phyloP scores from a whole-genome alignment of 2,329 filamentous ascomycete species.

The Phaeosphaeria sp. region DNA sequence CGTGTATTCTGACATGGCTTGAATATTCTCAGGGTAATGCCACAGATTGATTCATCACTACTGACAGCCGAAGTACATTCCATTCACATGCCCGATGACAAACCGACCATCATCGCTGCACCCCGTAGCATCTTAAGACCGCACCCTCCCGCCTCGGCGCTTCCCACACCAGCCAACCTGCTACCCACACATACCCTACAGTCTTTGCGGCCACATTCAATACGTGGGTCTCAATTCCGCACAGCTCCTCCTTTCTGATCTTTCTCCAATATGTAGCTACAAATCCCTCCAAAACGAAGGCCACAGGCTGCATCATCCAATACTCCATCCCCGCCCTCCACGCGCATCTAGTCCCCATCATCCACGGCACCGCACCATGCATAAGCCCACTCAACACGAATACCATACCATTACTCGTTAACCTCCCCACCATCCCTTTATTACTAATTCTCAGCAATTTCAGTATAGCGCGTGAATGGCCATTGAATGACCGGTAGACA shows the following conservation, averaged over 20 bases:
- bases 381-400: neutral
- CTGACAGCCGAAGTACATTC: no score
- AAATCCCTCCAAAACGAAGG: neutral
- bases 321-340: neutral
- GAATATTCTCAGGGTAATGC: no score
- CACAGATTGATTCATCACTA: no score
- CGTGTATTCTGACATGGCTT: no score
- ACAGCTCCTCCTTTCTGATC: neutral
- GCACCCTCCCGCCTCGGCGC: neutral
- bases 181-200: neutral
- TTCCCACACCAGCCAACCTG: neutral
- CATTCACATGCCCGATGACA: no score
- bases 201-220: neutral
- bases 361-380: neutral
- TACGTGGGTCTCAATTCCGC: neutral
- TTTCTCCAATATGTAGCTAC: neutral
- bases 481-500: neutral
- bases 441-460: neutral
- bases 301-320: neutral
- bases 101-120: no score
- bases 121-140: neutral
- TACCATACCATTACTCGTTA: neutral
- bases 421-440: neutral
- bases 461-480: neutral
- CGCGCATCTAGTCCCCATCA: neutral